A percentile compares a stretch with the other conserved stretches of the same genome.
These are phyloP conservation scores for Spiromastix sp. DNA, from an alignment of 2,329 filamentous ascomycete genomes.

Conservation along the genomic window DNA sequence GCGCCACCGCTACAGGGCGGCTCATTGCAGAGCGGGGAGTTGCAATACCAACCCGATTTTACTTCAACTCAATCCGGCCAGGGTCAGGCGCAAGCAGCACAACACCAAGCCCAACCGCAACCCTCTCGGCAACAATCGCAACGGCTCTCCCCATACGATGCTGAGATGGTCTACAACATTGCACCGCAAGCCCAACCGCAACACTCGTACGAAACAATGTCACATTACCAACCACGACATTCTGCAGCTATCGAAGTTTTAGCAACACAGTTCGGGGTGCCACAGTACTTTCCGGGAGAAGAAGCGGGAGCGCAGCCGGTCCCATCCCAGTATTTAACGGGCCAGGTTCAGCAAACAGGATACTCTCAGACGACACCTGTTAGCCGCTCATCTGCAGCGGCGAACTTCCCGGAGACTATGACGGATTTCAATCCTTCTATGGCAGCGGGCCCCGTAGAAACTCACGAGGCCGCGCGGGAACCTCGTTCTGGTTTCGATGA, in stretches of 20 bases:
- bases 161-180: constrained; percentile 72
- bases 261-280: constrained; percentile 54
- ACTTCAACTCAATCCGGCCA: constrained; percentile 36
- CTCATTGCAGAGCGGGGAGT: constrained; percentile 40
- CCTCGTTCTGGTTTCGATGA: constrained; percentile 48
- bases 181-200: constrained; percentile 49
- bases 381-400: constrained; percentile 38
- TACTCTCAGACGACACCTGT: constrained; percentile 53
- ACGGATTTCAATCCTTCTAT: constrained; percentile 34
- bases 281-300: constrained; percentile 62
- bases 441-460: constrained; percentile 28
- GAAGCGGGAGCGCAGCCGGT: constrained; percentile 56
- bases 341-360: constrained; percentile 47
- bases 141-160: constrained; percentile 44
- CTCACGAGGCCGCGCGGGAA: constrained; percentile 17
- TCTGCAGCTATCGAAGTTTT: constrained; percentile 69
- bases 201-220: constrained; percentile 62
- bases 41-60: constrained; percentile 60
- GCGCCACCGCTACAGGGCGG: constrained; percentile 39
- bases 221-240: constrained; percentile 66
- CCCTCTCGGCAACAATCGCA: constrained; percentile 42
- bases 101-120: constrained; percentile 18
- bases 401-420: constrained; percentile 44
- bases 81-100: constrained; percentile 17
- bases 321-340: constrained; percentile 53